Evolutionary conservation across 441 rosid species (phyloP).

Genomic region (Corymbia citriodora): DNA sequence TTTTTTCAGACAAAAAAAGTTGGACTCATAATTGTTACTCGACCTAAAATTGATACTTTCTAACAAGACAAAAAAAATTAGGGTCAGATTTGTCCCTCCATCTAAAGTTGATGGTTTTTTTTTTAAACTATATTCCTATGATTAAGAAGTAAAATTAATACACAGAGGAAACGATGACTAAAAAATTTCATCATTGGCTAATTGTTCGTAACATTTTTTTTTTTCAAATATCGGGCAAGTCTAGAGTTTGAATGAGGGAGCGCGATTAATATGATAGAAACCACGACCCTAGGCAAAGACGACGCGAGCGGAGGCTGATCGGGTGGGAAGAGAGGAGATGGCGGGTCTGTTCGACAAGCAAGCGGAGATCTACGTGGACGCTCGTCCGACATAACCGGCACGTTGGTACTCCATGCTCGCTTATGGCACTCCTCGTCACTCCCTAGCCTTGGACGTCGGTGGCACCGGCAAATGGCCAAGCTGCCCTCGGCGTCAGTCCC

Average conservation of each 20-base stretch:
- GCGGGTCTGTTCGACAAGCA: slow-evolving; percentile 46
- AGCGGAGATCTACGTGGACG: slow-evolving; percentile 35
- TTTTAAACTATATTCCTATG: neutral
- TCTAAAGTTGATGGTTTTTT: too few relatives aligned
- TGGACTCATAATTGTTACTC: too few relatives aligned
- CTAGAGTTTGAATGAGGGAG: neutral
- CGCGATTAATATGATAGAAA: neutral
- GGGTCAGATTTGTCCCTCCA: too few relatives aligned
- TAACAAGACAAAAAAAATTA: too few relatives aligned
- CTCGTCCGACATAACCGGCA: slow-evolving; percentile 45
- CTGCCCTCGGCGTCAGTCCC: slow-evolving; percentile 43
- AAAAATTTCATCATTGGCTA: neutral
- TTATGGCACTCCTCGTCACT: slow-evolving; percentile 27
- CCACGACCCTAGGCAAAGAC: neutral
- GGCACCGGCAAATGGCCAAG: slow-evolving; percentile 71
- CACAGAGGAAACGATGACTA: neutral
- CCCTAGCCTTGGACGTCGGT: slow-evolving; percentile 37
- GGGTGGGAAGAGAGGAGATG: slow-evolving; percentile 18
- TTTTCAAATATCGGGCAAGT: neutral
- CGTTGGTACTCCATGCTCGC: slow-evolving; percentile 51
- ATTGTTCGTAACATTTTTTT: neutral
- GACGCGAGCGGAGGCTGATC: accelerated
- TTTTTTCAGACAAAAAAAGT: too few relatives aligned
- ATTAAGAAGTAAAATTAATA: neutral
- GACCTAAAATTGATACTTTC: too few relatives aligned